Evolutionary conservation across 345 rosid genomes (phyloP), one percentile per base, ranked within the genome.

Genomic region (Raphanus sativus): DNA sequence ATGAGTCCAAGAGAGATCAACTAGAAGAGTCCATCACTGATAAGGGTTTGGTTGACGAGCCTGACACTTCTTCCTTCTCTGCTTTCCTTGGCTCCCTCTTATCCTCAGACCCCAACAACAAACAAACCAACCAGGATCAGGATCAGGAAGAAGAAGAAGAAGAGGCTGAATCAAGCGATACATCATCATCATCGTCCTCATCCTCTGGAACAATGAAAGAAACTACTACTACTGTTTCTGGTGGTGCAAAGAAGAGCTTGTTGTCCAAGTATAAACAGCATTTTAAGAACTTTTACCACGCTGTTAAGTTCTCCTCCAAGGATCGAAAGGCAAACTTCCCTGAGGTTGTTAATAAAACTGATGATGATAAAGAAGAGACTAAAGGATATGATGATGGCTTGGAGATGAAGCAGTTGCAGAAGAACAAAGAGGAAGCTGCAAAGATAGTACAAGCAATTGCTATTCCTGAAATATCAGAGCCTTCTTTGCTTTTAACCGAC

Each of bases 51-150:
- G 86, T 77, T 62, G 89, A 86, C 74, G 97, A 88, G 15, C 99
- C 99, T 0, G 98, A 95, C 80, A 92, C 99, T 13, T 95, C 99
- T 68, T 95, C 99, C 17, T 92, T 95, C 78, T 81, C 91, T 48
- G 97, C 98, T 11, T 95, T 95, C 81, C 91, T 95, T 59, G 88
- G 87, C 77, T 95, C 99, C 8, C 83, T 94, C 3, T 77, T 95
- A 77, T 83, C 95, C 42, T 84, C 97, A 1, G 69, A 80, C 17
- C 76, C 80, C 4, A 65, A 75, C 21, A 65, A 59, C 21, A 33
- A 75, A 28, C 89, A 45, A 59, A 28, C 84, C 2, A 83, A 80
- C 70, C 82, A 82, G 55, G 80, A 84, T 78, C 66, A 74, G 85
- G 62, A 63, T 21, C 21, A 21, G 11, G 45, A 62, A 2, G 65